These are phyloP conservation scores for Tagetes patula DNA, from an alignment of 129 eudicot species.

Conservation along the genomic window DNA sequence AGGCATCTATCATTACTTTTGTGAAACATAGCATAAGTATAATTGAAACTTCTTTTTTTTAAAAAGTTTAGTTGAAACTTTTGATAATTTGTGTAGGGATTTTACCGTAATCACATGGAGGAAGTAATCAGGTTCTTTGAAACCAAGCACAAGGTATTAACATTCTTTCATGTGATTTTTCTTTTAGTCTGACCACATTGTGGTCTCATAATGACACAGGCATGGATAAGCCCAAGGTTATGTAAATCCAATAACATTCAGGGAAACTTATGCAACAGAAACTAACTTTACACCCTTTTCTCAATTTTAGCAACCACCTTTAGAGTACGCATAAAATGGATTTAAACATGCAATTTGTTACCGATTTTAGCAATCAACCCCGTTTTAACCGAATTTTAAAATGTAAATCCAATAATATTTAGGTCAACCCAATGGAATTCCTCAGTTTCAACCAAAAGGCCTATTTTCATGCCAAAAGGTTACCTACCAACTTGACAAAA, in stretches of 20 bases:
- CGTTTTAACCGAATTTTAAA: not conserved
- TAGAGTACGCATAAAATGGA: not conserved
- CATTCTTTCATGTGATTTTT: conserved; percentile 1
- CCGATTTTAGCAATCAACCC: not conserved
- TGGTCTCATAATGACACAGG: not conserved
- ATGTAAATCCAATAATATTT: not conserved
- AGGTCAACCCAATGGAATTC: not conserved
- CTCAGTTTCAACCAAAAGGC: not conserved
- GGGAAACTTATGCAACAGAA: not conserved
- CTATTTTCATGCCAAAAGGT: not conserved
- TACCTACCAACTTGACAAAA: not conserved
- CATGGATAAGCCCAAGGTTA: not conserved
- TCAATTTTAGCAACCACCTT: not conserved
- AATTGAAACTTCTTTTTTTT: not conserved
- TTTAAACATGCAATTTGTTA: not conserved
- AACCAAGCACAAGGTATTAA: conserved; percentile 88
- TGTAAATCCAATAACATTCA: not conserved
- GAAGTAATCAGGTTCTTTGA: conserved; percentile 95
- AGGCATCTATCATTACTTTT: conserved; percentile 11
- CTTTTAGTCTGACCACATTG: conserved; percentile 1
- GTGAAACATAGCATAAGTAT: not conserved
- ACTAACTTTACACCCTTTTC: not conserved
- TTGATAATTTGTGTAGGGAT: conserved; percentile 60
- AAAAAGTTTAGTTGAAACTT: not conserved
- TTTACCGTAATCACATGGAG: conserved; percentile 97